Conservation (phyloP, 345 rosid species). For the Geranium brycei region DNA sequence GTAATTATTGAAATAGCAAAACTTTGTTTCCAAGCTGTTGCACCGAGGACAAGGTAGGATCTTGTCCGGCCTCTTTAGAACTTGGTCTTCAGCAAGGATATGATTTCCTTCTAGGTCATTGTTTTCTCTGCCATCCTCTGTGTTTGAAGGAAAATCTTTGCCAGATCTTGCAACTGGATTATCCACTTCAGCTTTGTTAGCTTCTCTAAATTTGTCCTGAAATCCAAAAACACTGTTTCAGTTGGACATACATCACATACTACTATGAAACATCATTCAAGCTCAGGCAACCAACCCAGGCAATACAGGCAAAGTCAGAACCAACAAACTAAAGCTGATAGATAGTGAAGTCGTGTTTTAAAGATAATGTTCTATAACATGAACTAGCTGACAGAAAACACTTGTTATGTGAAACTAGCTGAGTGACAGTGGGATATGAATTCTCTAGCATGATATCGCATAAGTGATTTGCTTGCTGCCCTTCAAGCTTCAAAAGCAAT, state of each 20-base stretch:
- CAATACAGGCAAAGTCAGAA: too few relatives aligned
- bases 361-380: not conserved
- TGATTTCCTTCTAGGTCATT: not conserved
- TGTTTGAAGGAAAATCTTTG: not conserved
- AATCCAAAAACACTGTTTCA: not conserved
- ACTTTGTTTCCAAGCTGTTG: constrained; percentile 27
- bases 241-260: not conserved
- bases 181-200: constrained; percentile 7
- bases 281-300: not conserved
- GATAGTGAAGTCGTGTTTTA: not conserved
- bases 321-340: not conserved
- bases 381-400: not conserved
- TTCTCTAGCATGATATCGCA: not conserved
- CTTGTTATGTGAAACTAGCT: not conserved
- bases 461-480: not conserved
- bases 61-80: constrained; percentile 21
- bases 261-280: not conserved
- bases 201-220: constrained; percentile 2
- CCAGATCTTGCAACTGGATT: not conserved
- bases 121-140: not conserved
- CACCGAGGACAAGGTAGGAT: constrained; percentile 25
- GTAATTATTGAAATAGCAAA: constrained; percentile 25
- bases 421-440: not conserved
- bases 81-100: not conserved
- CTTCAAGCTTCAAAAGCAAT: too few relatives aligned